Evolutionary conservation across 805 yeast species (phyloP).

Genomic region (Barnettozyma populi): DNA sequence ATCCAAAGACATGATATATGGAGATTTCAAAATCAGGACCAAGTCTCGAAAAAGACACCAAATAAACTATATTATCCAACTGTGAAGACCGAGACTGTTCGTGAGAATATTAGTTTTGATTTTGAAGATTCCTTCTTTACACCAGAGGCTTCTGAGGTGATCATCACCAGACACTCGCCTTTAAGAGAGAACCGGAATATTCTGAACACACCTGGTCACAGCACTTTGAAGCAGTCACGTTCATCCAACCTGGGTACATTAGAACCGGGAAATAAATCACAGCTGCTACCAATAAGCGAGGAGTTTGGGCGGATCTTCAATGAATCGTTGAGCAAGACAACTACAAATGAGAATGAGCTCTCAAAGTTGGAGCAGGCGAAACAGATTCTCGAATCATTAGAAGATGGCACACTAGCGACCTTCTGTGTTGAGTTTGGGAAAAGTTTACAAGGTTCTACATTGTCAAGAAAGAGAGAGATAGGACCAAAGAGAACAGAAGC

Average conservation of each 20-base stretch:
- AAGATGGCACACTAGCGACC: constrained; percentile 10
- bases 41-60: constrained; percentile 4
- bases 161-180: constrained; percentile 19
- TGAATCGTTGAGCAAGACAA: constrained; percentile 1
- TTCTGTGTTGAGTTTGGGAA: constrained; percentile 9
- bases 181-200: constrained; percentile 12
- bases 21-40: constrained; percentile 23
- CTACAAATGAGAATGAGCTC: constrained; percentile 12
- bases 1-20: constrained; percentile 40
- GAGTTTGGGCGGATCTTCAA: constrained; percentile 11
- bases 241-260: constrained; percentile 1
- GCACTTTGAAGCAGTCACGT: background rate
- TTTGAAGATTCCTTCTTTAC: constrained; percentile 16
- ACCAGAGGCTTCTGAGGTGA: constrained; percentile 16
- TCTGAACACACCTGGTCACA: constrained; percentile 4
- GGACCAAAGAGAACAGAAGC: constrained; percentile 19
- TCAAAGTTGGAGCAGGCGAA: constrained; percentile 15
- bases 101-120: constrained; percentile 17
- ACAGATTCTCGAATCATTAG: constrained; percentile 12
- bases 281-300: background rate
- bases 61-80: constrained; percentile 30
- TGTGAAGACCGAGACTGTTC: constrained; percentile 4
- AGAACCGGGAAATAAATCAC: background rate
- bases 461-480: background rate
- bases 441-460: background rate